Evolutionary conservation across 495 filamentous ascomycete genomes (phyloP), one percentile per base, ranked within the genome.

Genomic region (Lasiosphaeris hirsuta): DNA sequence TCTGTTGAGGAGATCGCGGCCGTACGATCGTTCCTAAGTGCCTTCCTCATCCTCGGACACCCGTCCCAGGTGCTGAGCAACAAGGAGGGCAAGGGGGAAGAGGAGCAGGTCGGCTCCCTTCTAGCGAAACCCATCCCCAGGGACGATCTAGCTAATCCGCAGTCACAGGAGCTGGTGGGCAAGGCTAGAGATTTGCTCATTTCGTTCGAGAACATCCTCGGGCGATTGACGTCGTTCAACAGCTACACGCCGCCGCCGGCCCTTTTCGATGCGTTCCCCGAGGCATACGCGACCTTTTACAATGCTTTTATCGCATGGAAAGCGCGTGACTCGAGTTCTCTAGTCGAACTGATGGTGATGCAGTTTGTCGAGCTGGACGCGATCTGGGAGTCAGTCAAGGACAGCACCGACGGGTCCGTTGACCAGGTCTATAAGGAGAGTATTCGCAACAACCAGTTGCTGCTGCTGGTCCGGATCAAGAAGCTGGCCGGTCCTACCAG

Each of bases 281-380:
- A 88, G 52, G 81, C 83, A 0, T 92, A 96, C 68, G 82, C 86
- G 46, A 82, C 90, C 1, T 98, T 96, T 68, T 86, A 89, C 64
- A 91, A 90, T 34, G 92, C 93, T 14, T 96, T 98, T 70, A 87
- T 91, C 61, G 88, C 92, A 9, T 98, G 94, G 94, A 96, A 97
- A 69, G 83, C 90, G 8, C 85, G 91, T 51, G 94, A 98, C 69
- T 94, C 93, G 1, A 87, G 84, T 44, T 88, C 90, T 4, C 72
- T 98, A 35, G 87, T 97, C 55, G 89, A 95, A 59, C 90, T 93
- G 51, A 97, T 98, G 94, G 79, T 97, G 19, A 86, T 92, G 44
- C 92, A 96, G 68, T 97, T 96, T 69, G 88, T 96, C 34, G 93
- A 96, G 69, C 76, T 98, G 14, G 94, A 98, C 68, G 84, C 91